phyloP scores from a whole-genome alignment of 2,329 filamentous ascomycete genomes.

The Periconia digitata region DNA sequence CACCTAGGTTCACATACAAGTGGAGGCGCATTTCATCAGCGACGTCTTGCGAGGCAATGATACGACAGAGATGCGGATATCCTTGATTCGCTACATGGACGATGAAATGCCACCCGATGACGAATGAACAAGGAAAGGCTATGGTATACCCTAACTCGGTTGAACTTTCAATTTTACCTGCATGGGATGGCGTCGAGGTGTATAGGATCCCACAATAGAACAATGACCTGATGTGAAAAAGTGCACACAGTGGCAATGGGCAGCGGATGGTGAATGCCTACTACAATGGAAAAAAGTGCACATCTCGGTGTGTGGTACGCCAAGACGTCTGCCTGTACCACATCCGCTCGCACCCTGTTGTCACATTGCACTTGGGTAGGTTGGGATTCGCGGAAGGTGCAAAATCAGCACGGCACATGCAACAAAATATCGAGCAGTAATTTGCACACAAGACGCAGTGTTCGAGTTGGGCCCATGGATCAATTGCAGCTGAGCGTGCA shows the following conservation, averaged over 20 bases:
- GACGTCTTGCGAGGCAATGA: conserved; percentile 92
- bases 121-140: conserved; percentile 59
- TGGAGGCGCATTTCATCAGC: conserved; percentile 94
- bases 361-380: too few species aligned
- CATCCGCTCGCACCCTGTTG: too few species aligned
- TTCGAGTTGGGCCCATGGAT: background rate
- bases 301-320: too few species aligned
- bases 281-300: too few species aligned
- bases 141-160: conserved; percentile 9
- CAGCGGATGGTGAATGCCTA: background rate
- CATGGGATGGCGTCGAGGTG: conserved; percentile 8
- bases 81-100: conserved; percentile 89
- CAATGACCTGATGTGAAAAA: background rate
- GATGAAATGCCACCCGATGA: conserved; percentile 97
- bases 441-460: background rate
- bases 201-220: conserved; percentile 1
- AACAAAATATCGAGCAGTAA: background rate
- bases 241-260: background rate
- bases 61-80: conserved; percentile 94
- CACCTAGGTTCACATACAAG: conserved; percentile 84
- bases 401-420: background rate
- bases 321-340: too few species aligned
- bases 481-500: background rate
- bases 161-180: conserved; percentile 1
- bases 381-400: too few species aligned